Base-by-base conservation (phyloP, 495 filamentous ascomycete species). In the Aspergillus hancockii region DNA sequence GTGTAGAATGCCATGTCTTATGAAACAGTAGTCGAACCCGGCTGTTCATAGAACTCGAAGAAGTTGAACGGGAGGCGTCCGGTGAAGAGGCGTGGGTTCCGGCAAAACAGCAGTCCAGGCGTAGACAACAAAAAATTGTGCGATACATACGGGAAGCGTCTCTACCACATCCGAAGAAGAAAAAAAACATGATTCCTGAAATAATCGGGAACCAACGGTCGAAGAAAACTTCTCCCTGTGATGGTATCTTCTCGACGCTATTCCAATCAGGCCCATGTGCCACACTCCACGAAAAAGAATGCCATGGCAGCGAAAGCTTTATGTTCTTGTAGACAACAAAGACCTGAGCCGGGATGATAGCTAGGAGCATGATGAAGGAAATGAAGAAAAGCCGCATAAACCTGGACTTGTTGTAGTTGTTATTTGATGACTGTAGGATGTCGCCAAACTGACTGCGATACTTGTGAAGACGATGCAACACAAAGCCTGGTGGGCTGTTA, bases 351-450 rank as follows among this genome's bases (percentile, higher is more conserved):
- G 92, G 92, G 2, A 92, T 58, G 60, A 88, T 85, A 34, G 83
- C 59, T 38, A 90, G 16, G 13, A 95, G 77, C 71, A 95, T 80
- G 50, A 81, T 63, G 25, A 89, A 64, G n/a, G 88, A 79, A 64
- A 96, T 81, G 57, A 86, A 71, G 69, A 93, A 94, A 34, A 97
- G 85, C 54, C 93, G 90, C 38, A 88, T 64, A 71, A 91, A 93
- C 31, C 89, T 82, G 6, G 88, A 85, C 49, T 85, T 88, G 68
- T 68, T 89, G 65, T 78, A 72, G 51, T 69, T 83, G 56, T 77
- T 85, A 58, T 81, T 82, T 25, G 79, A 76, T 43, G 83, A 76
- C 23, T 68, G 69, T n/a, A 93, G 66, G 52, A 88, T 80, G 10
- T 76, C 69, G 1, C 75, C 75, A 52, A 92, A 90, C 34, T 84